Evolutionary conservation across 805 yeast genomes (phyloP), one percentile per base, ranked within the genome.

Genomic region (Kodamaea hsintzibuensis): DNA sequence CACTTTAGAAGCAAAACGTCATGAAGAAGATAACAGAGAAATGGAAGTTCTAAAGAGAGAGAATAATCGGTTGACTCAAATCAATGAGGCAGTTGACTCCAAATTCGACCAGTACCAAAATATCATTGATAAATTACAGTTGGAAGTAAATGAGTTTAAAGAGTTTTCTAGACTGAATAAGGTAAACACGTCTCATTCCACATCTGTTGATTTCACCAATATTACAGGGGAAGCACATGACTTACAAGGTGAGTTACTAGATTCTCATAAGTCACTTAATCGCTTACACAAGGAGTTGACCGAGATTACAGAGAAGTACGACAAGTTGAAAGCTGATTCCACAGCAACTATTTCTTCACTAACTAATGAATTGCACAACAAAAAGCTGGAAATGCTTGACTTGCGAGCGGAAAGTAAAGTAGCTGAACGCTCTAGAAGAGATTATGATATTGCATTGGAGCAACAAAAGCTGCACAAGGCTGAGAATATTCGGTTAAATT

Each of bases 91-190:
- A 2, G 63, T 70, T 17, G 66, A 64, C 38, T 50, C 57, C 9
- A 71, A 68, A 45, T 63, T 72, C 17, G 65, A 65, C 12, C 66
- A 69, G 46, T 70, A 71, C 52, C 73, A 71, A 55, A 55, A 53
- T 2, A 58, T 64, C 25, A 71, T 73, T 14, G 72, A 70, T 49
- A 56, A 59, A 14, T 60, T 72, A 8, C 74, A 71, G 52, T 54
- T 55, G 13, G 76, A 73, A 49, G 71, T 72, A 6, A 63, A 66
- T 44, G 67, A 65, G 2, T 62, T 71, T 47, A 66, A 63, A 40
- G 62, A 58, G 47, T 46, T 44, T 16, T 49, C 59, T 18, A 49
- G 44, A 17, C 48, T 27, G 48, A 45, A 45, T 38, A 45, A 45
- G 39, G 33, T 13, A n/a, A 45, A 45, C n/a, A 40, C 44, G 13